Base-by-base conservation (phyloP, 2,329 filamentous ascomycete species). In the Ilyonectria robusta region DNA sequence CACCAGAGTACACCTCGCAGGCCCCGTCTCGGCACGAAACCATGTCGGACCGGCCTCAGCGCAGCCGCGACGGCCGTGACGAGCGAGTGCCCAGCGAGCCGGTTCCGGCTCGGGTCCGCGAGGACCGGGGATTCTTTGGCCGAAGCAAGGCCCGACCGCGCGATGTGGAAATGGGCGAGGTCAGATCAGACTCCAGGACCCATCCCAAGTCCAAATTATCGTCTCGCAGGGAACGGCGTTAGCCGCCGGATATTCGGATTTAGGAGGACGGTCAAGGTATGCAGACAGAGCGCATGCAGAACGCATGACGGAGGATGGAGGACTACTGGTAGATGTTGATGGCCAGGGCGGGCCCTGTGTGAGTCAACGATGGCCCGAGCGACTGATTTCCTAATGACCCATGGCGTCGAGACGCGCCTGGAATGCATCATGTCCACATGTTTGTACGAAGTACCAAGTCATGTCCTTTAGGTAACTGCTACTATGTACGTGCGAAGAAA, bases 121-220 rank as follows among this genome's bases (percentile, higher is more conserved):
- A 76, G 37, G 71, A 70, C 46, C 68, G 77, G 17, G 70, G 76
- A 47, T 77, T 67, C 42, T 76, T 80, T 65, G 69, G 79, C 13
- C 76, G 77, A 29, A 75, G 71, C 65, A 76, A 67, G 65, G 54
- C 71, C 40, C 77, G 75, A 15, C 75, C 70, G 3, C 73, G 71
- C 2, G 79, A 81, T 55, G 59, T 78, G 17, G 79, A 81, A 67
- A 76, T 67, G 70, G 79, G 77, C 19, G 66, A 69, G 29, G 69
- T 48, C 15, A 65, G 72, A 5, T 46, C 58, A 48, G 55, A 57
- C 33, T 56, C 72, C n/a, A 59, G 68, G 57, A 58, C 69, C 50
- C 62, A 70, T 26, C 70, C 54, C 51, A 72, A 72, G 44, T 48
- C 54, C 51, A 72, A 72, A 35, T 48, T 59, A 59, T 74, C 71